phyloP scores from a whole-genome alignment of 2,329 filamentous ascomycete species.

The Didymella segeticola region DNA sequence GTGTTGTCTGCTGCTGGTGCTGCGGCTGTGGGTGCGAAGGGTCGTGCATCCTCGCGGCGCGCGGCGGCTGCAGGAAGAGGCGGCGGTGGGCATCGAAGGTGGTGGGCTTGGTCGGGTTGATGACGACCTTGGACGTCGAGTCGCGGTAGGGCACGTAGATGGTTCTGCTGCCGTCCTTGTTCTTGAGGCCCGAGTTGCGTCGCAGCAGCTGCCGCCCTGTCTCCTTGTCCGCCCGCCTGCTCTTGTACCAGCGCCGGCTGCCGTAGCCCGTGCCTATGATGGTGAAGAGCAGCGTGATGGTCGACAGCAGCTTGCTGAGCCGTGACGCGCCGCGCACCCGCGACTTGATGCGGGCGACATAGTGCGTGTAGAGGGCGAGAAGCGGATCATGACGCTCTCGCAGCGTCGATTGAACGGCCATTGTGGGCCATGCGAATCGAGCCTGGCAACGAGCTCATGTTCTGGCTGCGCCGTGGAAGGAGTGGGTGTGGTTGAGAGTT shows the following conservation, averaged over 20 bases:
- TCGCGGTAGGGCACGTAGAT: conserved; percentile 95
- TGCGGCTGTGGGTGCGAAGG: conserved; percentile 62
- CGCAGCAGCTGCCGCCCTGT: conserved; percentile 82
- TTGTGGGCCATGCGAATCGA: conserved; percentile 53
- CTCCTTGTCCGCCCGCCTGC: conserved; percentile 76
- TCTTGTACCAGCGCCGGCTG: conserved; percentile 77
- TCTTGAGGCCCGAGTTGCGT: conserved; percentile 89
- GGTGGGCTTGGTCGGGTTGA: conserved; percentile 85
- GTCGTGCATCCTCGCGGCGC: conserved; percentile 78
- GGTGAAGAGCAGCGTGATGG: conserved; percentile 75
- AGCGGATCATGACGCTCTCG: conserved; percentile 55
- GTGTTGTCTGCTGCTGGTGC: no score
- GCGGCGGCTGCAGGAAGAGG: conserved; percentile 88
- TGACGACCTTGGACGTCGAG: conserved; percentile 86
- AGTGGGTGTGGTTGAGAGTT: not conserved
- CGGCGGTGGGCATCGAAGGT: conserved; percentile 97
- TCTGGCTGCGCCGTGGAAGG: conserved; percentile 17
- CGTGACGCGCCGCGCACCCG: conserved; percentile 70
- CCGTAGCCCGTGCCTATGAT: conserved; percentile 83
- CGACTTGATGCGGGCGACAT: conserved; percentile 56
- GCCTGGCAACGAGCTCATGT: conserved; percentile 33
- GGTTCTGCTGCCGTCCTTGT: conserved; percentile 92
- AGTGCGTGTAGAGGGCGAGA: conserved; percentile 55
- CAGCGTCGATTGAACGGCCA: conserved; percentile 90
- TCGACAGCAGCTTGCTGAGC: conserved; percentile 75